A percentile compares a stretch with the other conserved stretches of the same genome.
Evolutionary conservation across 2,329 filamentous ascomycete species (phyloP).

Genomic region (Sclerotinia subarctica): DNA sequence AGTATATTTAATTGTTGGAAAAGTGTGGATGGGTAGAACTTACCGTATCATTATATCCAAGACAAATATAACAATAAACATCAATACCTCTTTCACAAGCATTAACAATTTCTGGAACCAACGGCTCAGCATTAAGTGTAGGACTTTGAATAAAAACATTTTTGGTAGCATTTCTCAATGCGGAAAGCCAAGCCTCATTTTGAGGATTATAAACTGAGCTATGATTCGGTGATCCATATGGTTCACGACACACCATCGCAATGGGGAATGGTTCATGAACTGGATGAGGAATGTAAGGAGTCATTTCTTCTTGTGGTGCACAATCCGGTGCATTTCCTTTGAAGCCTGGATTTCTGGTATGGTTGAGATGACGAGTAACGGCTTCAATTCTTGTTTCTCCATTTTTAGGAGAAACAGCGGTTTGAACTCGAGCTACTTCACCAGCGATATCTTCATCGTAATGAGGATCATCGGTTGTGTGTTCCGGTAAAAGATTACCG

Average conservation of each 20-base stretch:
- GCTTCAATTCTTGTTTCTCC: conserved; percentile 56
- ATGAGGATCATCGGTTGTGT: conserved; percentile 56
- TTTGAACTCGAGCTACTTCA: conserved; percentile 62
- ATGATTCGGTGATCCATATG: conserved; percentile 63
- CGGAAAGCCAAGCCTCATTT: conserved; percentile 71
- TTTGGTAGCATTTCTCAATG: conserved; percentile 60
- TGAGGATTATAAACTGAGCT: conserved; percentile 63
- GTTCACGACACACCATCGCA: conserved; percentile 66
- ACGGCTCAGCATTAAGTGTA: conserved; percentile 68
- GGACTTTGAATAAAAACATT: conserved; percentile 77
- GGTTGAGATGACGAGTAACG: conserved; percentile 64
- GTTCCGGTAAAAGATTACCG: conserved; percentile 46
- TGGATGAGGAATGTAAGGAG: conserved; percentile 59
- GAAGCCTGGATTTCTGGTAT: conserved; percentile 52
- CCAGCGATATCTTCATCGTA: conserved; percentile 60
- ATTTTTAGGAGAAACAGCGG: conserved; percentile 48
- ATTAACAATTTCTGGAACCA: conserved; percentile 60
- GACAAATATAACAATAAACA: conserved; percentile 68
- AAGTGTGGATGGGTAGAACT: conserved; percentile 30
- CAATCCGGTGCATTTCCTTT: conserved; percentile 53
- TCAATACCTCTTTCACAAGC: conserved; percentile 66
- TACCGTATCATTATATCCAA: conserved; percentile 73
- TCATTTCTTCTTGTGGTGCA: conserved; percentile 55
- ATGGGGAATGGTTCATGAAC: conserved; percentile 61
- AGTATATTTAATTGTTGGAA: background rate